phyloP scores from a whole-genome alignment of 2,329 filamentous ascomycete species.

The Fusarium longipes region DNA sequence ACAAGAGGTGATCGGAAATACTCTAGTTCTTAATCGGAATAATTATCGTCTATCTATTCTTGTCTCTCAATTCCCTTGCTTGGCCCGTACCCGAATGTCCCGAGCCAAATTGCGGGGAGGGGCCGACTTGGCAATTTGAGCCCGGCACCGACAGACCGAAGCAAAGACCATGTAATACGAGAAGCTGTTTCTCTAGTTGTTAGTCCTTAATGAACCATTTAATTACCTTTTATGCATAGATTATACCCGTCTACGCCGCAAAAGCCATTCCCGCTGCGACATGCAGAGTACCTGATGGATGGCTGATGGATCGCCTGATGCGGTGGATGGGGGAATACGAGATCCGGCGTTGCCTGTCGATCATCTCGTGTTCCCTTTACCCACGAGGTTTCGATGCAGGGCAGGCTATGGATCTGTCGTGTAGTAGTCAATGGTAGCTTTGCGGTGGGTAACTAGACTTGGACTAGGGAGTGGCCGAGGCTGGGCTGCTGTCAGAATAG shows the following conservation, averaged over 20 bases:
- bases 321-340: conserved; percentile 39
- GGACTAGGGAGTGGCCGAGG: conserved; percentile 6
- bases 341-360: conserved; percentile 38
- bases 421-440: conserved; percentile 1
- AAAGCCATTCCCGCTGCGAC: conserved; percentile 5
- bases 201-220: neutral
- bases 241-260: neutral
- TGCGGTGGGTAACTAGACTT: neutral
- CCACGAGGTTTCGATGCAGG: conserved; percentile 10
- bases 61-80: neutral
- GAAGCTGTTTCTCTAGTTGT: neutral
- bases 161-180: conserved; percentile 24
- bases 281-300: conserved; percentile 2
- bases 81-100: neutral
- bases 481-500: conserved; percentile 17
- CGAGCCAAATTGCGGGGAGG: conserved; percentile 25
- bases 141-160: conserved; percentile 16
- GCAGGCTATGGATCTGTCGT: neutral
- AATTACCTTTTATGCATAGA: conserved; percentile 18
- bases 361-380: conserved; percentile 41
- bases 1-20: neutral
- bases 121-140: conserved; percentile 13
- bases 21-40: neutral
- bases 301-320: conserved; percentile 34
- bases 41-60: conserved; percentile 10